These are phyloP conservation scores for Fusarium circinatum DNA, from an alignment of 2,329 filamentous ascomycete species.

Conservation along the genomic window DNA sequence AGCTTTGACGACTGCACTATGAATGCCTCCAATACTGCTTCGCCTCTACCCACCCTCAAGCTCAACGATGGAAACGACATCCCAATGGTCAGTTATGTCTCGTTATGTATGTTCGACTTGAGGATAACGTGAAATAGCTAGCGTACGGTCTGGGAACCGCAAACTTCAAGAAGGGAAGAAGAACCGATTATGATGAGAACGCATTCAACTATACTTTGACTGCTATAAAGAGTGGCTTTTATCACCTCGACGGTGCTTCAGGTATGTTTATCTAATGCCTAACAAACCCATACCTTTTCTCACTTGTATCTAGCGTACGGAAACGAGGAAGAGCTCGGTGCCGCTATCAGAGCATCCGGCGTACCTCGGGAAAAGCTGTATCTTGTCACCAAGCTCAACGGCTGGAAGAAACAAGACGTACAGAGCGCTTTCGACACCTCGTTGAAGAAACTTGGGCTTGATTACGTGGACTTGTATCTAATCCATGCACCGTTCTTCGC, in stretches of 20 bases:
- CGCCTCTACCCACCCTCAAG: background rate
- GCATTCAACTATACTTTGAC: background rate
- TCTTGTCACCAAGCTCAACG: background rate
- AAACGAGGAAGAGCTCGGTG: background rate
- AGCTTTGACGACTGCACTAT: background rate
- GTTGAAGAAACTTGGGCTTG: background rate
- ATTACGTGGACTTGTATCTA: background rate
- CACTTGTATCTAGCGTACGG: background rate
- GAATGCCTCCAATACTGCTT: background rate
- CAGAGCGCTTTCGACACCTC: background rate
- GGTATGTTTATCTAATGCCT: fast-evolving
- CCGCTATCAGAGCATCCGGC: background rate
- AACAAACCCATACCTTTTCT: background rate
- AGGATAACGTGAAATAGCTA: background rate
- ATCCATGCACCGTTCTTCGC: background rate
- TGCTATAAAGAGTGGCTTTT: background rate
- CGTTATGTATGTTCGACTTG: fast-evolving
- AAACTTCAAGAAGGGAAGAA: background rate
- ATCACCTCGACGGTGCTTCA: background rate
- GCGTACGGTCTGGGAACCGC: background rate
- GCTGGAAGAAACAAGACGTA: background rate
- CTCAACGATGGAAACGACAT: background rate
- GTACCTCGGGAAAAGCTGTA: background rate
- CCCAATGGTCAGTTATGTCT: background rate
- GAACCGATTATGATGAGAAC: background rate